Base-by-base conservation (phyloP, 176 grass and related monocot genomes). In the Typha latifolia region DNA sequence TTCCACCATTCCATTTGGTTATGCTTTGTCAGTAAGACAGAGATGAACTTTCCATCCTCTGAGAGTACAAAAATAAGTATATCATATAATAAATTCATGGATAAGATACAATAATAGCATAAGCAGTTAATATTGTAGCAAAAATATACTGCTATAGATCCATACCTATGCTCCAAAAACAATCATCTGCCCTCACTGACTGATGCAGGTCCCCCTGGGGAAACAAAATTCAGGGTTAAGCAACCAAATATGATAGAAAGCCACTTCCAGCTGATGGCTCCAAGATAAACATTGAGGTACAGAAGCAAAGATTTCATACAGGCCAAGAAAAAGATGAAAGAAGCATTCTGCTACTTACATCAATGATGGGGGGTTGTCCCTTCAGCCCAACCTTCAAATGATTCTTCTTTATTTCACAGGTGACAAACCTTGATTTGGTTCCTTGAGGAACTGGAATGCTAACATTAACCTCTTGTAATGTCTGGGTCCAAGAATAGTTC, bases 1-100 rank as follows among this genome's bases (percentile, higher is more conserved):
- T 79, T 97, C 89, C 94, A 92, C 94, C 94, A 97, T 34, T 97
- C 94, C 94, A 97, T 90, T 69, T 97, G 94, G 65, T 97, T 87
- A 8, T 97, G 83, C 66, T 92, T 97, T n/a, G 94, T 92, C 32
- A 97, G 78, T 67, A 97, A 62, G 71, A 97, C 68, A 73, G 76
- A 81, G 23, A 92, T 43, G 1, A 53, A 82, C 53, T 92, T 96
- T n/a, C 81, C 94, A 85, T 97, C 94, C 85, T 97, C 85, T 97
- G 48, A 19, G 73, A 49, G 61, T 27, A 72, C 52, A 20, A 72
- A 12, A 72, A 21, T 29, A 3, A 72, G 21, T 14, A 72, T 21
- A 51, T 18, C 67, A 70, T 7, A 49, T 53, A 70, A 13, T 51
- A 23, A 66, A 21, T 15, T 14, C 20, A 69, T 49, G 4, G 6